phyloP scores from a whole-genome alignment of 139 green algal species.

The Zygnema circumcarinatum region DNA sequence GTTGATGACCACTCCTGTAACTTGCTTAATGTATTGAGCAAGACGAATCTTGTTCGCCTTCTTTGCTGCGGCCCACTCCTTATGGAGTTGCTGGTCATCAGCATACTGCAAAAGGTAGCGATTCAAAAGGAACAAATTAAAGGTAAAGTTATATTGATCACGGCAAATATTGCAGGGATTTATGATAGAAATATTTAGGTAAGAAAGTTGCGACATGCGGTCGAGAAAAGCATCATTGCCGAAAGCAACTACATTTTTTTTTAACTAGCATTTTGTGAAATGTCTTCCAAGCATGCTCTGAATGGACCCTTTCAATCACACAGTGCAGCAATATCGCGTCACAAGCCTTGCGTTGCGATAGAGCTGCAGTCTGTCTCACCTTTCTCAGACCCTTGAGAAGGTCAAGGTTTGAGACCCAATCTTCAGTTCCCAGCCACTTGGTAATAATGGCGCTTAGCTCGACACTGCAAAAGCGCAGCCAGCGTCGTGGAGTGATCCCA shows the following conservation, averaged over 20 bases:
- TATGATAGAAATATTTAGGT: too few species aligned
- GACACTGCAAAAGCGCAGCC: constrained; percentile 98
- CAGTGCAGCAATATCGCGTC: too few species aligned
- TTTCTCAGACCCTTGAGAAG: constrained; percentile 62
- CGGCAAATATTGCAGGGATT: too few species aligned
- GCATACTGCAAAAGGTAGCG: constrained; percentile 60
- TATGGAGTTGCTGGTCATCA: constrained; percentile 82
- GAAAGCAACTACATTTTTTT: too few species aligned
- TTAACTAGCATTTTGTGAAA: too few species aligned
- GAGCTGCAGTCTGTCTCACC: too few species aligned
- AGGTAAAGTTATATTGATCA: too few species aligned
- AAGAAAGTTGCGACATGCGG: too few species aligned
- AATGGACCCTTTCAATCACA: too few species aligned
- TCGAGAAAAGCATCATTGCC: too few species aligned
- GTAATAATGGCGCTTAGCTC: constrained; percentile 84
- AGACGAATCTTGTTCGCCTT: constrained; percentile 78
- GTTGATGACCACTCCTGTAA: constrained; percentile 75
- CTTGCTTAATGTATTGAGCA: constrained; percentile 73
- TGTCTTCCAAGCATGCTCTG: too few species aligned
- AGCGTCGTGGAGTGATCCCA: constrained; percentile 84
- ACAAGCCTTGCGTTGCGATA: too few species aligned
- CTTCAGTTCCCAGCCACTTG: constrained; percentile 79
- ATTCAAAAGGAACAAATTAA: neutral
- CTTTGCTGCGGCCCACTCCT: constrained; percentile 88
- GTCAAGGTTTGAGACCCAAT: constrained; percentile 80